A percentile compares a stretch with the other conserved stretches of the same genome.
These are phyloP conservation scores for Lentinula edodes DNA, from an alignment of 768 basidiomycete species.

Conservation along the genomic window DNA sequence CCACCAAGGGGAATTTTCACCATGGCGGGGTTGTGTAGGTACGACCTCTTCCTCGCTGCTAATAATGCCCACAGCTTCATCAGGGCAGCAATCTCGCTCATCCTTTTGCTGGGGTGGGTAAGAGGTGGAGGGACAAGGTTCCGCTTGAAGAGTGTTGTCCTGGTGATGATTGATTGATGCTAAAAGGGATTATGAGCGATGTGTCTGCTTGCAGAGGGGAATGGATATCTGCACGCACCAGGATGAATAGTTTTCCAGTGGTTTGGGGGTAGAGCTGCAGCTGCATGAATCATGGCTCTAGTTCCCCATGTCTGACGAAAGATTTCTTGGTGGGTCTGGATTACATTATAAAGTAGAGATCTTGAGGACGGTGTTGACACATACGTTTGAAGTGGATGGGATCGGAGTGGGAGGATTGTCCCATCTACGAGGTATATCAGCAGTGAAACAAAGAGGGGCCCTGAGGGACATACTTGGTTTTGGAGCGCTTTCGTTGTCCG, in stretches of 20 bases:
- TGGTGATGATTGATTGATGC: background rate
- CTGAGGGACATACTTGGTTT: background rate
- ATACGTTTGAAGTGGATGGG: background rate
- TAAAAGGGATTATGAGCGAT: background rate
- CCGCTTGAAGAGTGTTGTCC: background rate
- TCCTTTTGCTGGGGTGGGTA: background rate
- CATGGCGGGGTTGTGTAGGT: background rate
- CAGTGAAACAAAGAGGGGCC: background rate
- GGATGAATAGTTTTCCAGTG: background rate
- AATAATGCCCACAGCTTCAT: no score
- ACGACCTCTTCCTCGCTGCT: background rate
- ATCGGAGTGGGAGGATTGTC: background rate
- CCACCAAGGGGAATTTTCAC: background rate
- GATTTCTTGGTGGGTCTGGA: background rate
- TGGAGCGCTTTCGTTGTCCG: background rate
- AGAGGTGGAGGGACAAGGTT: background rate
- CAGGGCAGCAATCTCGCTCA: background rate
- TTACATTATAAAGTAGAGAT: background rate
- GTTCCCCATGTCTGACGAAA: no score
- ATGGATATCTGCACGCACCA: background rate
- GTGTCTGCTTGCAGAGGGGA: no score
- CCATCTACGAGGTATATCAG: background rate
- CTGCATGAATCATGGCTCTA: no score
- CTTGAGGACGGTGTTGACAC: background rate
- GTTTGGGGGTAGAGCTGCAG: background rate